A percentile compares a stretch with the other conserved stretches of the same genome.
These are phyloP conservation scores for Phytophthora aleatoria DNA, from an alignment of 352 stramenopile species.

Conservation along the genomic window DNA sequence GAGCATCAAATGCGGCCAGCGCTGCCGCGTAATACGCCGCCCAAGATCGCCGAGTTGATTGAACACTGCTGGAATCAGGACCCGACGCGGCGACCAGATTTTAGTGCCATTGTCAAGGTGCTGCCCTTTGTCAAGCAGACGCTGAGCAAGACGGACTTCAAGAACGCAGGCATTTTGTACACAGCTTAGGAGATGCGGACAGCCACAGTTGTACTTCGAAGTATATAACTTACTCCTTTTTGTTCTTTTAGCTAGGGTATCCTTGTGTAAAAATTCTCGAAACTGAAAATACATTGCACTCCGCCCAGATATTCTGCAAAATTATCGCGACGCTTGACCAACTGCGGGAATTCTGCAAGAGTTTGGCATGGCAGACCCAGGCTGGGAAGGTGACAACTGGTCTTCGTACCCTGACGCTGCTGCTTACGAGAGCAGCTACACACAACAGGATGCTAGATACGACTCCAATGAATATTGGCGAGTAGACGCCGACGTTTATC, in stretches of 20 bases:
- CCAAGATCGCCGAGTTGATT: slow-evolving; percentile 57
- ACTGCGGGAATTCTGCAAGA: slow-evolving; percentile 3
- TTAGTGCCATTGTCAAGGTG: slow-evolving; percentile 53
- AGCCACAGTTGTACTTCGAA: no score
- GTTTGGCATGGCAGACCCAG: slow-evolving; percentile 16
- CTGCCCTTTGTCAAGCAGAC: slow-evolving; percentile 54
- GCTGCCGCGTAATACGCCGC: slow-evolving; percentile 58
- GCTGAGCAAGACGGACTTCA: slow-evolving; percentile 59
- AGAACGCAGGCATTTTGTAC: slow-evolving; percentile 34
- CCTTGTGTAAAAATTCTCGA: not conserved
- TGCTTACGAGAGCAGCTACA: slow-evolving; percentile 1
- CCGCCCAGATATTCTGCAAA: no score
- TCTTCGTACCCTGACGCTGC: not conserved
- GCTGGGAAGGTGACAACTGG: slow-evolving; percentile 8
- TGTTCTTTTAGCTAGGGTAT: slow-evolving; percentile 1
- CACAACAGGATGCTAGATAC: slow-evolving; percentile 1
- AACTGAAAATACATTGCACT: not conserved
- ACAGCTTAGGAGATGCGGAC: slow-evolving; percentile 4
- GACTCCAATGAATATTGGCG: slow-evolving; percentile 50
- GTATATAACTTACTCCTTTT: not conserved
- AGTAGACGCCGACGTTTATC: slow-evolving; percentile 51
- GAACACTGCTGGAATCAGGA: slow-evolving; percentile 71
- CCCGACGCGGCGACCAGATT: slow-evolving; percentile 50
- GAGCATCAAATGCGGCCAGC: slow-evolving; percentile 63
- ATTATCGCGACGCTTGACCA: slow-evolving; percentile 19